These are phyloP conservation scores for Pontederia paniculata DNA, from an alignment of 176 grass and related monocot species.

Conservation along the genomic window DNA sequence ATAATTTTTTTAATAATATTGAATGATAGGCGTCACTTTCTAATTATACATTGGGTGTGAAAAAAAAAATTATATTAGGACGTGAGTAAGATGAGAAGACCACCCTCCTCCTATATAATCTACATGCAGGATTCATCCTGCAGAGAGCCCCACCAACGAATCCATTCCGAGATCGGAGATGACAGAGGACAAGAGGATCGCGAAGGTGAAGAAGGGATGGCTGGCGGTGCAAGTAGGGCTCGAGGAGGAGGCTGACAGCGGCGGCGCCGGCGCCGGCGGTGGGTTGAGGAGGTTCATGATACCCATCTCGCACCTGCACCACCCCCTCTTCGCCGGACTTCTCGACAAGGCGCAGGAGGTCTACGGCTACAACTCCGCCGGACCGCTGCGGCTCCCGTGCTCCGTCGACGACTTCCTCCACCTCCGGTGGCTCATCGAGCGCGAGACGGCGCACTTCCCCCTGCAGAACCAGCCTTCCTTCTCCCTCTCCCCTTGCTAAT, in stretches of 20 bases:
- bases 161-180: neutral
- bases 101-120: too few relatives aligned
- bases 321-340: neutral
- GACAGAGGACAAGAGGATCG: neutral
- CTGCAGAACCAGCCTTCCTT: neutral
- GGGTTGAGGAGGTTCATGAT: neutral
- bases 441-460: neutral
- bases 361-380: neutral
- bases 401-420: slow-evolving; percentile 1
- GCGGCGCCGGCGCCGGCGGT: neutral
- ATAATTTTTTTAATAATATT: too few relatives aligned
- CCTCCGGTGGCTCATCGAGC: neutral
- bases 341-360: neutral
- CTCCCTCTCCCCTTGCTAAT: neutral
- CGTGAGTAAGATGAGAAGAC: too few relatives aligned
- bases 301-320: neutral
- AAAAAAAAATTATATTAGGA: too few relatives aligned
- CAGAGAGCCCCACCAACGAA: too few relatives aligned
- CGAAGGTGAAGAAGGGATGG: slow-evolving; percentile 1
- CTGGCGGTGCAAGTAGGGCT: neutral
- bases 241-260: neutral
- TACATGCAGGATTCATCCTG: too few relatives aligned
- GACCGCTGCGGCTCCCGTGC: neutral
- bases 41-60: too few relatives aligned
- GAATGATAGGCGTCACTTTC: too few relatives aligned